phyloP scores from a whole-genome alignment of 2,329 filamentous ascomycete species.

The Ascochyta lentis region DNA sequence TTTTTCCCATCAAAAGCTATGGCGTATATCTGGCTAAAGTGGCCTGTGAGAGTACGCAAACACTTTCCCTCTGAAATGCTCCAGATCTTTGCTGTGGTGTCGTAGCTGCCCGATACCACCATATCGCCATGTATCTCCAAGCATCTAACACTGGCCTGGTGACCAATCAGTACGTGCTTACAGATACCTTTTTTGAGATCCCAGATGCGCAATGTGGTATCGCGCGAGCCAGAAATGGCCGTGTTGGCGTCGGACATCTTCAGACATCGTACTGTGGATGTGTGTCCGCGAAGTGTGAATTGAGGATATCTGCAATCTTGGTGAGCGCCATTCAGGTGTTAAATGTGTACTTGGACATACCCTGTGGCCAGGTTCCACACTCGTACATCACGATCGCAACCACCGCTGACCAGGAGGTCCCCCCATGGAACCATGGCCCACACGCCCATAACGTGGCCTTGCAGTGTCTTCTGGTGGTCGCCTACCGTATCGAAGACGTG shows the following conservation, averaged over 20 bases:
- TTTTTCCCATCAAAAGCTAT: slow-evolving; percentile 95
- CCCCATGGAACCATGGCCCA: slow-evolving; percentile 99
- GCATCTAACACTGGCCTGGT: slow-evolving; percentile 94
- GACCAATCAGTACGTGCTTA: slow-evolving; percentile 88
- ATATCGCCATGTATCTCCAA: slow-evolving; percentile 95
- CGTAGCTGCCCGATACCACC: slow-evolving; percentile 97
- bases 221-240: slow-evolving; percentile 93
- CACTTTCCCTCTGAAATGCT: slow-evolving; percentile 96
- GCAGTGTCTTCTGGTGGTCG: slow-evolving; percentile 83
- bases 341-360: slow-evolving; percentile 58
- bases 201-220: slow-evolving; percentile 95
- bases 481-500: slow-evolving; percentile 96
- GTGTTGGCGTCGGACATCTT: slow-evolving; percentile 97
- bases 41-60: slow-evolving; percentile 85
- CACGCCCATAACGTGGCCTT: slow-evolving; percentile 98
- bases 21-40: slow-evolving; percentile 99
- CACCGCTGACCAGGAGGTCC: slow-evolving; percentile 91
- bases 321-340: slow-evolving; percentile 16
- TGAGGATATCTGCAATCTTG: slow-evolving; percentile 32
- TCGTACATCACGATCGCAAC: slow-evolving; percentile 93
- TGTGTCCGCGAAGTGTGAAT: slow-evolving; percentile 84
- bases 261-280: slow-evolving; percentile 92
- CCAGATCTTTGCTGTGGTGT: slow-evolving; percentile 96
- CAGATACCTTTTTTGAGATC: slow-evolving; percentile 88
- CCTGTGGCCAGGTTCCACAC: slow-evolving; percentile 96